Percentiles rank a stretch among this genome's conserved stretches.
Conservation (phyloP, 176 grass and related monocot species). For the Saccharum officinarum region DNA sequence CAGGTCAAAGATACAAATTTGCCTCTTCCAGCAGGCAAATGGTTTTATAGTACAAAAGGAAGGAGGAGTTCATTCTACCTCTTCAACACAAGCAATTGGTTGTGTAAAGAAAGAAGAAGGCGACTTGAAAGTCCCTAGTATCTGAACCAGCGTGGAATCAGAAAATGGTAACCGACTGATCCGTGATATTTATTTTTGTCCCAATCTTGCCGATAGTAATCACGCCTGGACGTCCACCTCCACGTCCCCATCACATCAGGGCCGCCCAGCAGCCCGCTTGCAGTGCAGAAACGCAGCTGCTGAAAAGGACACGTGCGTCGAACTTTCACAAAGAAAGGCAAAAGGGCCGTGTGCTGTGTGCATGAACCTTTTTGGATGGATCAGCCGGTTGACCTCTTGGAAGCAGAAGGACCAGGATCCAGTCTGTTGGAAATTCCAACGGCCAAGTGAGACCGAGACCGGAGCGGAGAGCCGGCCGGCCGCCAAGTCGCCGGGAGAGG, state of each 20-base stretch:
- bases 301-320: constrained; percentile 10
- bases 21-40: background rate
- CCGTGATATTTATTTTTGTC: background rate
- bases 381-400: constrained; percentile 2
- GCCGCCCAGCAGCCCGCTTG: background rate
- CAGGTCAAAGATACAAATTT: background rate
- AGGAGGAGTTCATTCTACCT: background rate
- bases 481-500: background rate
- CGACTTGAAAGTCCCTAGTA: background rate
- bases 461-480: background rate
- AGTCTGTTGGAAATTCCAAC: constrained; percentile 22
- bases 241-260: background rate
- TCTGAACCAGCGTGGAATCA: background rate
- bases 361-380: background rate
- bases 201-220: background rate
- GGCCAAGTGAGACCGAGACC: constrained; percentile 33
- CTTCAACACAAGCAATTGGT: constrained; percentile 6
- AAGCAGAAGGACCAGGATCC: background rate
- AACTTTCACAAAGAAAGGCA: background rate
- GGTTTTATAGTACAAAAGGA: background rate
- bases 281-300: background rate
- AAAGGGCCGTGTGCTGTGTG: background rate
- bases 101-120: background rate
- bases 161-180: background rate
- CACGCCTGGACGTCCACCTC: background rate